These are phyloP conservation scores for Solanum verrucosum DNA, from an alignment of 257 asterid genomes.

Conservation along the genomic window DNA sequence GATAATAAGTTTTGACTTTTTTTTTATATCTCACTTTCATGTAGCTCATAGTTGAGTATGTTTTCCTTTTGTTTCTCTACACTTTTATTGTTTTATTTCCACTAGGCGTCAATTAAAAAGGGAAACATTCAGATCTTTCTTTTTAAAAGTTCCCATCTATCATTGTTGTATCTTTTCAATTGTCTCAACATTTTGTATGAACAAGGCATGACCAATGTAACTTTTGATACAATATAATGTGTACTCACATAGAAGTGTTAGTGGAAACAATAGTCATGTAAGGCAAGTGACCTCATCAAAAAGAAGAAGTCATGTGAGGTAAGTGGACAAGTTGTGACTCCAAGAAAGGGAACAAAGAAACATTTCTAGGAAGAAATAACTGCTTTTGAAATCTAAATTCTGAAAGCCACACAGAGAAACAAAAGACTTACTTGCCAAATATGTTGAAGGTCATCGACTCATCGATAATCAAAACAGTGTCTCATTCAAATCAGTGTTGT, in stretches of 20 bases:
- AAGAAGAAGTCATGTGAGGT: not conserved
- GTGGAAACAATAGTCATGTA: not conserved
- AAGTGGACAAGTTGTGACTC: not conserved
- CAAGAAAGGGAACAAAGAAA: not conserved
- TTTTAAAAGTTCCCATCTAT: not conserved
- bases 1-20: too few relatives aligned
- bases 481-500: not conserved
- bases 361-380: not conserved
- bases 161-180: not conserved
- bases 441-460: not conserved
- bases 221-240: not conserved
- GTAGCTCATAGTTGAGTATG: too few relatives aligned
- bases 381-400: not conserved
- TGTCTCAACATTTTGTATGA: not conserved
- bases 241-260: not conserved
- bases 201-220: not conserved
- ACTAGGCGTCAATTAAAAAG: too few relatives aligned
- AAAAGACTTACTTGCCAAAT: not conserved
- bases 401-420: not conserved
- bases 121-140: not conserved
- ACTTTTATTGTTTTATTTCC: too few relatives aligned
- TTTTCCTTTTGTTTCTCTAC: too few relatives aligned
- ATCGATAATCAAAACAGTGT: not conserved
- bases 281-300: not conserved
- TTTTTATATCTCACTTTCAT: too few relatives aligned